Conservation (phyloP, 176 grass and related monocot species). For the Eragrostis nindensis region DNA sequence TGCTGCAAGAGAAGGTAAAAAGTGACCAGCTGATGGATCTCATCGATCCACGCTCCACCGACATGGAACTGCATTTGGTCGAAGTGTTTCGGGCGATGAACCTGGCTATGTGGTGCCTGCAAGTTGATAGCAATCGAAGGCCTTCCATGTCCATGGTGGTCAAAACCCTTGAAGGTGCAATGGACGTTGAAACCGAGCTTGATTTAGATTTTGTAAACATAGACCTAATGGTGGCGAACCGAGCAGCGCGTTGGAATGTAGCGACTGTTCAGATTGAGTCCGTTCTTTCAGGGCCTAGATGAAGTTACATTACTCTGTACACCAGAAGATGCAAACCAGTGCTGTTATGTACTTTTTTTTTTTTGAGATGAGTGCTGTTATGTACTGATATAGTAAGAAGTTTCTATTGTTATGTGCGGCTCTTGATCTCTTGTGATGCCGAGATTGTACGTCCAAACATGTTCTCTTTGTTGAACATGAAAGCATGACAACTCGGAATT, state of each 20-base stretch:
- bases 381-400: background rate
- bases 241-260: background rate
- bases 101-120: slow-evolving; percentile 58
- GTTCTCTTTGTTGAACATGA: background rate
- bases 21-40: slow-evolving; percentile 34
- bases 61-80: slow-evolving; percentile 31
- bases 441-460: background rate
- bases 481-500: slow-evolving; percentile 1
- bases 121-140: slow-evolving; percentile 44
- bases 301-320: background rate
- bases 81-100: slow-evolving; percentile 49
- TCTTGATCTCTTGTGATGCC: too few species aligned
- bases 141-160: slow-evolving; percentile 62
- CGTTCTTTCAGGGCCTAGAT: slow-evolving; percentile 53
- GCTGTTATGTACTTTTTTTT: background rate
- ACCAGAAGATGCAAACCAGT: background rate
- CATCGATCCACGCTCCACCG: slow-evolving; percentile 22
- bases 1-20: slow-evolving; percentile 50
- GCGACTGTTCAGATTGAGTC: slow-evolving; percentile 17
- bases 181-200: too few species aligned
- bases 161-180: slow-evolving; percentile 52
- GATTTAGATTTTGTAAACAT: too few species aligned
- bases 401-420: background rate
- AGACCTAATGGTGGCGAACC: too few species aligned
- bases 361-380: too few species aligned